Percentiles rank a stretch among this genome's conserved stretches.
These are phyloP conservation scores for Cryphonectria carpinicola DNA, from an alignment of 2,329 filamentous ascomycete species.

Conservation along the genomic window DNA sequence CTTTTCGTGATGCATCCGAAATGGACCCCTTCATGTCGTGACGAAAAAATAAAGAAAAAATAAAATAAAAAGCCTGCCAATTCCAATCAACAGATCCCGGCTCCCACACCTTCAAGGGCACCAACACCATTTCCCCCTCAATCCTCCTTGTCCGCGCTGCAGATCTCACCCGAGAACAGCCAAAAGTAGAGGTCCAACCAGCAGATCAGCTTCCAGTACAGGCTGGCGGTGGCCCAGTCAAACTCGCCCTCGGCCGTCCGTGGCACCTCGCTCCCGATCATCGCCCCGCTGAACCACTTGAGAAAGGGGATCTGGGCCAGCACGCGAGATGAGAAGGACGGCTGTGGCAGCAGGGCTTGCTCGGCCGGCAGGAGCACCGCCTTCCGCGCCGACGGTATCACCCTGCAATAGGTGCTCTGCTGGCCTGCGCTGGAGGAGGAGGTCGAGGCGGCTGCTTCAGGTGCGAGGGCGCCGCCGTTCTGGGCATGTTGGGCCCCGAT, in stretches of 20 bases:
- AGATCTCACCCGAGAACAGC: constrained; percentile 63
- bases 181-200: constrained; percentile 63
- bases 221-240: constrained; percentile 70
- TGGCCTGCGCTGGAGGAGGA: constrained; percentile 25
- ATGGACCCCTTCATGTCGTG: background rate
- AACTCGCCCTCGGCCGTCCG: constrained; percentile 75
- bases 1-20: background rate
- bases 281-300: constrained; percentile 71
- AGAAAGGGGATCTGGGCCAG: constrained; percentile 70
- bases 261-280: constrained; percentile 78
- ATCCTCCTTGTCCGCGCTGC: constrained; percentile 62
- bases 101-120: no score
- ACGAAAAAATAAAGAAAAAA: no score
- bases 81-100: background rate
- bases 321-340: constrained; percentile 65
- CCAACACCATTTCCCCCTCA: constrained; percentile 34
- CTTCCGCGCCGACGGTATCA: constrained; percentile 69
- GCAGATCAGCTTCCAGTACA: constrained; percentile 71
- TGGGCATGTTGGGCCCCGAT: constrained; percentile 32
- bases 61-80: no score
- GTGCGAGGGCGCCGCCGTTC: constrained; percentile 28
- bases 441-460: background rate
- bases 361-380: constrained; percentile 69
- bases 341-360: constrained; percentile 71
- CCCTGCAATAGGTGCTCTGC: constrained; percentile 55